These are phyloP conservation scores for Talaromyces islandicus DNA, from an alignment of 2,329 filamentous ascomycete genomes.

Conservation along the genomic window DNA sequence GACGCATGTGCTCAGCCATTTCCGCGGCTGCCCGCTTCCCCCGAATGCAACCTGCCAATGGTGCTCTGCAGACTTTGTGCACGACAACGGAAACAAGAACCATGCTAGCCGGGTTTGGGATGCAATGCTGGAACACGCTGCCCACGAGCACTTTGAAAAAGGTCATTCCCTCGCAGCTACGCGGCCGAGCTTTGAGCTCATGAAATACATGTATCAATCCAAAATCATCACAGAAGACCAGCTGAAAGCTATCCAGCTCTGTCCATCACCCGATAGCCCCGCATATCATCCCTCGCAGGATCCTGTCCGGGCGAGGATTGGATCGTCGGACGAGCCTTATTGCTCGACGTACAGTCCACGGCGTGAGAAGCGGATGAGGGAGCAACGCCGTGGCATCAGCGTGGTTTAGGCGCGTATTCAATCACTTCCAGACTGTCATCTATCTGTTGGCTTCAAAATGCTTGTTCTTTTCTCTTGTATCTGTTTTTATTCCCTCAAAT, in stretches of 20 bases:
- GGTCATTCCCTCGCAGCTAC: constrained; percentile 36
- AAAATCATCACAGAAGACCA: constrained; percentile 38
- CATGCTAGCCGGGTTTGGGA: constrained; percentile 32
- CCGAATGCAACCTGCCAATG: constrained; percentile 38
- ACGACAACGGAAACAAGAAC: neutral
- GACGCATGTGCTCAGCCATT: constrained; percentile 41
- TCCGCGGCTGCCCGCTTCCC: constrained; percentile 35
- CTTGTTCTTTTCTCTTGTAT: neutral
- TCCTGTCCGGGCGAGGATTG: constrained; percentile 28
- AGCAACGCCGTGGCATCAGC: constrained; percentile 27
- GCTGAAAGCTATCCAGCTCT: constrained; percentile 39
- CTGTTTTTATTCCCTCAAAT: neutral
- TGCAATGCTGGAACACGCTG: constrained; percentile 38
- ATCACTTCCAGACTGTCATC: neutral
- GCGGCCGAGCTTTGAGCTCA: constrained; percentile 38
- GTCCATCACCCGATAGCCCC: constrained; percentile 30
- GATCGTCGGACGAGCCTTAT: constrained; percentile 35
- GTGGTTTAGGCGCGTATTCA: constrained; percentile 19
- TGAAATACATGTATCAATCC: constrained; percentile 39
- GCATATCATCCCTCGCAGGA: constrained; percentile 33
- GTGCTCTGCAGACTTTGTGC: constrained; percentile 24
- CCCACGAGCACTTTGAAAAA: constrained; percentile 32
- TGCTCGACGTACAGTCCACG: constrained; percentile 33
- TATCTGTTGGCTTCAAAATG: neutral
- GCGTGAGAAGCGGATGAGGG: constrained; percentile 33